Conservation (phyloP, 2,329 filamentous ascomycete genomes). For the Polychaeton citri region DNA sequence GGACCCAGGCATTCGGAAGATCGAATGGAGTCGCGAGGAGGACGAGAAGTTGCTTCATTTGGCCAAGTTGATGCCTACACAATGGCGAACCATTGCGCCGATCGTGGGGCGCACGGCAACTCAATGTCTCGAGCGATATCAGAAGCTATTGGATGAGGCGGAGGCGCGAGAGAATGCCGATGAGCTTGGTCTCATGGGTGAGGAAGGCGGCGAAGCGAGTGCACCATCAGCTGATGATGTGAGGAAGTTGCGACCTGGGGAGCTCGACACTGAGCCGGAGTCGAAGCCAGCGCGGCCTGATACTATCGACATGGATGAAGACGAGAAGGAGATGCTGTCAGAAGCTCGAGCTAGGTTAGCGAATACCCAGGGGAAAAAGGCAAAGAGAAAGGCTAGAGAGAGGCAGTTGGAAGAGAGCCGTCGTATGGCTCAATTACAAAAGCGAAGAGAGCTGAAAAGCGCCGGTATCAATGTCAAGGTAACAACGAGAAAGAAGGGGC, state of each 20-base stretch:
- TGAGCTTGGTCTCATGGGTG: constrained; percentile 69
- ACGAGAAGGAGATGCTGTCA: constrained; percentile 98
- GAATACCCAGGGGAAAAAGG: constrained; percentile 98
- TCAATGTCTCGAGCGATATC: constrained; percentile 92
- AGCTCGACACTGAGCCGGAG: constrained; percentile 94
- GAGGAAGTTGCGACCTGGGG: constrained; percentile 65
- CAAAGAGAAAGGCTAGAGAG: constrained; percentile 92
- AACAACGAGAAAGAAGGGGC: constrained; percentile 75
- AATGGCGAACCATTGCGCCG: constrained; percentile 97
- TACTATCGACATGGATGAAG: constrained; percentile 95
- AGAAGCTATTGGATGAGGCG: constrained; percentile 90
- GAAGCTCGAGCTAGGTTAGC: constrained; percentile 91
- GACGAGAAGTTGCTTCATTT: constrained; percentile 94
- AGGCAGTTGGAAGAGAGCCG: constrained; percentile 90
- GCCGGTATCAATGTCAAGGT: constrained; percentile 98
- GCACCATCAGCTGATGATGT: constrained; percentile 91
- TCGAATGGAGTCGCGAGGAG: constrained; percentile 97
- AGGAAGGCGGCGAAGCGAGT: constrained; percentile 71
- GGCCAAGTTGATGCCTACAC: constrained; percentile 96
- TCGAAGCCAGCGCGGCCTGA: constrained; percentile 91
- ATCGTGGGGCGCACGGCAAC: constrained; percentile 94
- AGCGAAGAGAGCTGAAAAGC: constrained; percentile 90
- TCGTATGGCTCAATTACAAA: constrained; percentile 79
- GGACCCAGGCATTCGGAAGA: constrained; percentile 94
- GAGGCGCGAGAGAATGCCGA: constrained; percentile 67